Evolutionary conservation across 768 basidiomycete genomes (phyloP).

Genomic region (Boletus sp.): DNA sequence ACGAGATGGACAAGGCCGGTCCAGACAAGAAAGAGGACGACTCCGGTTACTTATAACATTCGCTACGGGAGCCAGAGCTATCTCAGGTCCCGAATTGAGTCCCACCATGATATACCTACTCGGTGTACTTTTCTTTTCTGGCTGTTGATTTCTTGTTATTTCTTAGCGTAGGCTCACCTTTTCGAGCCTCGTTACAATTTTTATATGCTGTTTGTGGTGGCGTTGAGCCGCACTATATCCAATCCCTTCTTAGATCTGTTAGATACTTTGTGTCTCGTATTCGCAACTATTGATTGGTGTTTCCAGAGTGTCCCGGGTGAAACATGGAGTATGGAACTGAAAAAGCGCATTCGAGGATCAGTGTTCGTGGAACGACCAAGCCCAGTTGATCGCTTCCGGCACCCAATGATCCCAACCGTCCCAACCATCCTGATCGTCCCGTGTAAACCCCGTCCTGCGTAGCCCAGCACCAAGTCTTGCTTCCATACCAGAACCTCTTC

Average conservation of each 20-base stretch:
- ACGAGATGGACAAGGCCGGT: slow-evolving; percentile 33
- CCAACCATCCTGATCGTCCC: not conserved
- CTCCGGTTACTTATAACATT: slow-evolving; percentile 26
- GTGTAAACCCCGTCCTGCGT: not conserved
- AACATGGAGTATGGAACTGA: too few species aligned
- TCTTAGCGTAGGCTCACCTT: not conserved
- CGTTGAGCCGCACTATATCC: slow-evolving; percentile 14
- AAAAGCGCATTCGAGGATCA: not conserved
- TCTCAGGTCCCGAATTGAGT: not conserved
- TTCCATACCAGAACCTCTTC: slow-evolving; percentile 46
- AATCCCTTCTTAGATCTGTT: not conserved
- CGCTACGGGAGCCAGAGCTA: not conserved
- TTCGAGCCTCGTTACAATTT: not conserved
- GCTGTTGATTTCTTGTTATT: not conserved
- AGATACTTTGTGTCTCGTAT: not conserved
- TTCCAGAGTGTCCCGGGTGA: not conserved
- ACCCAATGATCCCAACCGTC: not conserved
- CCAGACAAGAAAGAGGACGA: slow-evolving; percentile 34
- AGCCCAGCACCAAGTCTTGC: slow-evolving; percentile 30
- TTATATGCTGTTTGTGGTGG: slow-evolving; percentile 12
- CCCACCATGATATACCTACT: not conserved
- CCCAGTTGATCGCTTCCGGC: not conserved
- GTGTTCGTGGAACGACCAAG: not conserved
- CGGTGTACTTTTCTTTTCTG: not conserved
- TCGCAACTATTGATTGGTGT: not conserved